A percentile compares a stretch with the other conserved stretches of the same genome.
These are phyloP conservation scores for Saxispiralis lemnorum DNA, from an alignment of 495 filamentous ascomycete species.

Conservation along the genomic window DNA sequence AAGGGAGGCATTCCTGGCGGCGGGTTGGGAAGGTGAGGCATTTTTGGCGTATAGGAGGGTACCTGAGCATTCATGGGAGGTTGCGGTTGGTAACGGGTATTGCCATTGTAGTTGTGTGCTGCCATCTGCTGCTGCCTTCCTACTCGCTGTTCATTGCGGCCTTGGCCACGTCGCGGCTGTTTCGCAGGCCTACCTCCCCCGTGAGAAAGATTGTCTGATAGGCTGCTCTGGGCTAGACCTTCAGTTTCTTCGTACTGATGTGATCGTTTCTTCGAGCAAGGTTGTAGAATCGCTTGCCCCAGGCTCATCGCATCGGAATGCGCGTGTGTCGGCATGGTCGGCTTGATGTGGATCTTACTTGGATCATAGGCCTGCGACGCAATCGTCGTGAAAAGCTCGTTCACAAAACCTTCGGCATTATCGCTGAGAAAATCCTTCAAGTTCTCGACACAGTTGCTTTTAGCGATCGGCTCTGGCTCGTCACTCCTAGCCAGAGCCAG, in stretches of 20 bases:
- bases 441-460: constrained; percentile 55
- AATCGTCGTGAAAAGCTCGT: constrained; percentile 64
- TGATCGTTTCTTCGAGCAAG: constrained; percentile 24
- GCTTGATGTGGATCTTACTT: constrained; percentile 24
- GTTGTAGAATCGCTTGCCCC: neutral
- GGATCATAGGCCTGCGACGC: constrained; percentile 8
- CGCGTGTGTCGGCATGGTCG: constrained; percentile 23
- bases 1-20: constrained; percentile 31
- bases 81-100: neutral
- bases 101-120: neutral
- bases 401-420: constrained; percentile 58
- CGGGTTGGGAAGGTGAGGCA: constrained; percentile 32
- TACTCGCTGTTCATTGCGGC: constrained; percentile 5
- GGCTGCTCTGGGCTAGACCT: constrained; percentile 14
- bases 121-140: neutral
- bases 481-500: constrained; percentile 75
- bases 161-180: constrained; percentile 26
- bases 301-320: constrained; percentile 24
- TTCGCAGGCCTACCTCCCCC: constrained; percentile 43
- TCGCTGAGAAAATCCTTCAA: constrained; percentile 79
- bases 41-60: neutral
- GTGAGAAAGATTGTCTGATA: constrained; percentile 5
- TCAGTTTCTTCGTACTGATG: constrained; percentile 26
- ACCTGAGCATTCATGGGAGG: neutral
- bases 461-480: constrained; percentile 53